A percentile compares a stretch with the other conserved stretches of the same genome.
phyloP scores from a whole-genome alignment of 768 basidiomycete genomes.

The Russula virescens region DNA sequence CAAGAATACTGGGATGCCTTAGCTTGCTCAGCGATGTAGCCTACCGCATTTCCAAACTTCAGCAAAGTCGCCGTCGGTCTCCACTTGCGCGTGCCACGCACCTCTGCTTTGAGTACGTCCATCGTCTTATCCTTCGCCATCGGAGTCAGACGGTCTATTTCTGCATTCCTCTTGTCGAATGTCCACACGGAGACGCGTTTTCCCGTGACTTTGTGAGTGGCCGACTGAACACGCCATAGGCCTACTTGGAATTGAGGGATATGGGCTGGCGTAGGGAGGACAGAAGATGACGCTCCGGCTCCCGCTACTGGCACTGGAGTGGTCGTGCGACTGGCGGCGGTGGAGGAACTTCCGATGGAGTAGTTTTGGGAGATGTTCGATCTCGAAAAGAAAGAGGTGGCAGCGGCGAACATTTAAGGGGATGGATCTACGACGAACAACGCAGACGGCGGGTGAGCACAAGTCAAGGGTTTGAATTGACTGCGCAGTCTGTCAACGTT shows the following conservation, averaged over 20 bases:
- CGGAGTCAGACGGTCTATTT: conserved; percentile 64
- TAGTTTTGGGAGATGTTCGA: conserved; percentile 80
- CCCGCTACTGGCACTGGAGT: conserved; percentile 35
- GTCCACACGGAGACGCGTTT: conserved; percentile 93
- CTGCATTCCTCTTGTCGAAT: conserved; percentile 75
- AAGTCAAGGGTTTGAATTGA: background rate
- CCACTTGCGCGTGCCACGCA: conserved; percentile 31
- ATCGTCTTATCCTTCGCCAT: conserved; percentile 65
- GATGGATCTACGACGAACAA: background rate
- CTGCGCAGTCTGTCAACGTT: background rate
- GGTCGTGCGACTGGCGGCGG: conserved; percentile 31
- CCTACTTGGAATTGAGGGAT: conserved; percentile 66
- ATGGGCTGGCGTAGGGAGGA: conserved; percentile 36
- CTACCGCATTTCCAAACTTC: conserved; percentile 36
- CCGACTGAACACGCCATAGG: conserved; percentile 84
- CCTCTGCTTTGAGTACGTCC: conserved; percentile 90
- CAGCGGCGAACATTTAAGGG: conserved; percentile 59
- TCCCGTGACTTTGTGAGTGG: conserved; percentile 80
- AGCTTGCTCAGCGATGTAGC: conserved; percentile 77
- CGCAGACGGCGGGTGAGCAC: background rate
- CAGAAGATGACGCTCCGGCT: conserved; percentile 31
- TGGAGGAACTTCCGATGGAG: conserved; percentile 44
- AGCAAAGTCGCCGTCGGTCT: background rate
- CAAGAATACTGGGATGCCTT: conserved; percentile 90
- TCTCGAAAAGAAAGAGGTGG: conserved; percentile 75